Base-by-base conservation (phyloP, 306 rosid species). In the Quercus mongolica region DNA sequence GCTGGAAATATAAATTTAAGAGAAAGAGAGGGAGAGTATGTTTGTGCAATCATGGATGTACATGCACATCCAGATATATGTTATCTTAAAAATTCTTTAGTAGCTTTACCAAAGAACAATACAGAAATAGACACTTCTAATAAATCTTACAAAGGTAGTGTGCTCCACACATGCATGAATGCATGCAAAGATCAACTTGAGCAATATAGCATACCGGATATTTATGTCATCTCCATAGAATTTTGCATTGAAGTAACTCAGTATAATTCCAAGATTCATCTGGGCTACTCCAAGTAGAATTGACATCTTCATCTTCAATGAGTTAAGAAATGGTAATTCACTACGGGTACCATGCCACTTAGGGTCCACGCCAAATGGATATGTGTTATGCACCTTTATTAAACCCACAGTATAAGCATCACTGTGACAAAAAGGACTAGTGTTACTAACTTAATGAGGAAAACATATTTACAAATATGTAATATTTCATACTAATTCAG, bases 281-380 rank as follows among this genome's bases (percentile, higher is more conserved):
- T 95, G 99, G 70, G 93, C 91, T 71, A 95, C 98, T 67, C 99
- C 99, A 68, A 95, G 56, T 77, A 95, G 94, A 88, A 95, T 95
- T 73, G 99, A 95, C 99, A 95, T 88, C 78, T 95, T 95, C 99
- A 95, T 95, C 86, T 95, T 95, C 94, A 95, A 79, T 4, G 99
- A 95, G 91, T 95, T 95, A 8, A 95, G 91, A 81, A 92, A 95
- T 73, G 99, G 99, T 41, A 95, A 88, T 87, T 95, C 99, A 81
- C 92, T 93, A 69, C 99, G 92, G 71, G 88, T 5, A 44, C 99
- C 99, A 82, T 95, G 98, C 98, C 99, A 95, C 58, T 86, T 95
- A 80, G 99, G 99, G 80, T 95, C 99, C 84, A 95, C 88, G 26
- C 99, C 99, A 81, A 95, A 95, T 59, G 99, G 99, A 81, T 95